phyloP scores from a whole-genome alignment of 2,329 filamentous ascomycete genomes.

The Shiraia bambusicola region DNA sequence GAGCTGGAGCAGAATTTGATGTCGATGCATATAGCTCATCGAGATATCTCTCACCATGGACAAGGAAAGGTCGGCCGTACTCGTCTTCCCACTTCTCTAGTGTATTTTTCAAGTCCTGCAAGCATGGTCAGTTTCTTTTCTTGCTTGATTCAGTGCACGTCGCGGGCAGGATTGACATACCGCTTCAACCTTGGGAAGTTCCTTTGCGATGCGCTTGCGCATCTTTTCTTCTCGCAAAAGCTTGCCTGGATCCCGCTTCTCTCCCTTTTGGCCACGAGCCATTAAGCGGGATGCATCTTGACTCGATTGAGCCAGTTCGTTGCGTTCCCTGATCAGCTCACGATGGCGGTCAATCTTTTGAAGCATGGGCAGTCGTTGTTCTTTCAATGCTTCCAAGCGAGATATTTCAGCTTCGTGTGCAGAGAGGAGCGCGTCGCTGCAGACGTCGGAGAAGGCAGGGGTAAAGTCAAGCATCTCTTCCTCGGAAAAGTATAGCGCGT shows the following conservation, averaged over 20 bases:
- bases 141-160: rapidly evolving
- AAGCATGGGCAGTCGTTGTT: conserved; percentile 83
- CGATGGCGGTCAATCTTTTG: conserved; percentile 81
- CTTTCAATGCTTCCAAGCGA: conserved; percentile 76
- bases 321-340: conserved; percentile 77
- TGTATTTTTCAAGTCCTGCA: conserved; percentile 67
- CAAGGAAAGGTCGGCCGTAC: conserved; percentile 87
- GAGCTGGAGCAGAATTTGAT: conserved; percentile 61
- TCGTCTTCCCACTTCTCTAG: conserved; percentile 90
- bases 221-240: conserved; percentile 96
- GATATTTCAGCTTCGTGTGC: conserved; percentile 91
- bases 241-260: conserved; percentile 91
- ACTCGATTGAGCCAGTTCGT: conserved; percentile 85
- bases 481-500: conserved; percentile 88
- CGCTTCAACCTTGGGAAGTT: conserved; percentile 84
- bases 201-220: conserved; percentile 95
- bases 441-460: conserved; percentile 94
- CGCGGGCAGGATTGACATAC: conserved; percentile 37
- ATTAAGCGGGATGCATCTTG: conserved; percentile 94
- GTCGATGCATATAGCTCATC: conserved; percentile 73
- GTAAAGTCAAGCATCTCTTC: conserved; percentile 99
- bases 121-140: conserved; percentile 1
- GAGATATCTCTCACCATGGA: conserved; percentile 88
- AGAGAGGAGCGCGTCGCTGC: conserved; percentile 90
- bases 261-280: conserved; percentile 87